These are phyloP conservation scores for Stellera chamaejasme DNA, from an alignment of 345 rosid species.

Conservation along the genomic window DNA sequence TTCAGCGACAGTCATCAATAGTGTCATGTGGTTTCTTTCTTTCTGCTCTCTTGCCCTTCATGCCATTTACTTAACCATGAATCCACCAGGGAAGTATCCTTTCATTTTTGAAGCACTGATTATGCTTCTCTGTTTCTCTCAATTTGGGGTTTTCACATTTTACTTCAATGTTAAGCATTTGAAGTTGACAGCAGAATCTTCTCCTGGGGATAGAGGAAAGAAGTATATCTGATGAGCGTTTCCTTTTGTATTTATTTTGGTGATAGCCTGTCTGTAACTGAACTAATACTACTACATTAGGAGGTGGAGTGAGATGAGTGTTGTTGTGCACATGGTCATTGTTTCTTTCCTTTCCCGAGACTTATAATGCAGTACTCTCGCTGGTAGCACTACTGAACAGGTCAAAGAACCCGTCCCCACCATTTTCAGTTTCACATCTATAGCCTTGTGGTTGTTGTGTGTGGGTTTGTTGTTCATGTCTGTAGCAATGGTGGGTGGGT, in stretches of 20 bases:
- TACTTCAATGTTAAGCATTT: constrained; percentile 55
- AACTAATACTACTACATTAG: too few relatives aligned
- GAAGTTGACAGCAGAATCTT: constrained; percentile 28
- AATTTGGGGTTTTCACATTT: constrained; percentile 32
- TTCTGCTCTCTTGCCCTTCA: constrained; percentile 53
- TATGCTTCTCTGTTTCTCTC: constrained; percentile 63
- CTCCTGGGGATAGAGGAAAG: constrained; percentile 29
- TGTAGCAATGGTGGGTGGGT: too few relatives aligned
- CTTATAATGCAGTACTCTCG: too few relatives aligned
- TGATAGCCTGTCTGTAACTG: too few relatives aligned
- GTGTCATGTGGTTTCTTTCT: constrained; percentile 24
- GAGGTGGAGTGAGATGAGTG: too few relatives aligned
- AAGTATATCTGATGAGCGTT: constrained; percentile 30
- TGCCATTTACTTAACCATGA: constrained; percentile 40
- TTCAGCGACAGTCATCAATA: constrained; percentile 14
- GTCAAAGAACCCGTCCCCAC: too few relatives aligned
- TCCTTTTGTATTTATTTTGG: not conserved
- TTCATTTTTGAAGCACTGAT: constrained; percentile 65
- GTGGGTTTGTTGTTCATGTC: too few relatives aligned
- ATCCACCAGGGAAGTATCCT: constrained; percentile 57
- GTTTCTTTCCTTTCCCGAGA: too few relatives aligned
- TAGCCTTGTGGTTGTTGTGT: too few relatives aligned
- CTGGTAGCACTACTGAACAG: too few relatives aligned
- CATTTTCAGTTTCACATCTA: too few relatives aligned
- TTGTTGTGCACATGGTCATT: too few relatives aligned